Evolutionary conservation across 805 yeast genomes (phyloP).

Genomic region (Pichia deserticola): DNA sequence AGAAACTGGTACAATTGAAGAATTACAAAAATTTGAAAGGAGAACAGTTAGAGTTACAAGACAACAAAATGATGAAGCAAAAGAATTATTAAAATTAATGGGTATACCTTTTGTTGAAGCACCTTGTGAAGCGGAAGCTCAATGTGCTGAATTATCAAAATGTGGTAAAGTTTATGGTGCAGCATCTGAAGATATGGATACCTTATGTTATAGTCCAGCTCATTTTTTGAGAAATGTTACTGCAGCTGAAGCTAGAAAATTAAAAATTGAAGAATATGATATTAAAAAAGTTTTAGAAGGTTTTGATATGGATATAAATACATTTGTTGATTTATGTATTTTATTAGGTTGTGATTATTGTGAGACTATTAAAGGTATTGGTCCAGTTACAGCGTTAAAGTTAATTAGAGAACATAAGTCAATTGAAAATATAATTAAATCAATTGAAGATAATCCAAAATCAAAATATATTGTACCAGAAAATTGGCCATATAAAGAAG

Average conservation of each 20-base stretch:
- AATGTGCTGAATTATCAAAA: slow-evolving; percentile 88
- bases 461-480: slow-evolving; percentile 82
- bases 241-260: slow-evolving; percentile 87
- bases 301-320: slow-evolving; percentile 59
- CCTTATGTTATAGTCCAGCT: slow-evolving; percentile 86
- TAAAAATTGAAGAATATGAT: slow-evolving; percentile 81
- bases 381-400: slow-evolving; percentile 90
- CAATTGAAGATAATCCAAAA: slow-evolving; percentile 47
- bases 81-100: slow-evolving; percentile 72
- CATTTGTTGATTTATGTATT: slow-evolving; percentile 88
- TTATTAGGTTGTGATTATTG: slow-evolving; percentile 95
- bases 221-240: slow-evolving; percentile 81
- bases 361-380: slow-evolving; percentile 90
- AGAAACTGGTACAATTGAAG: slow-evolving; percentile 76
- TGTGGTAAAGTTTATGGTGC: slow-evolving; percentile 93
- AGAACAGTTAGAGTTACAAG: slow-evolving; percentile 82
- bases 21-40: slow-evolving; percentile 67
- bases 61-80: slow-evolving; percentile 93
- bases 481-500: slow-evolving; percentile 88
- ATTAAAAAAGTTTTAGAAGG: slow-evolving; percentile 65
- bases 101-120: slow-evolving; percentile 93
- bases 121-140: slow-evolving; percentile 98
- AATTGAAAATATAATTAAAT: slow-evolving; percentile 69
- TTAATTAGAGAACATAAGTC: slow-evolving; percentile 79
- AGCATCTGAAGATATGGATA: slow-evolving; percentile 98